phyloP scores from a whole-genome alignment of 495 filamentous ascomycete genomes.

The Penicillium tannophilum region DNA sequence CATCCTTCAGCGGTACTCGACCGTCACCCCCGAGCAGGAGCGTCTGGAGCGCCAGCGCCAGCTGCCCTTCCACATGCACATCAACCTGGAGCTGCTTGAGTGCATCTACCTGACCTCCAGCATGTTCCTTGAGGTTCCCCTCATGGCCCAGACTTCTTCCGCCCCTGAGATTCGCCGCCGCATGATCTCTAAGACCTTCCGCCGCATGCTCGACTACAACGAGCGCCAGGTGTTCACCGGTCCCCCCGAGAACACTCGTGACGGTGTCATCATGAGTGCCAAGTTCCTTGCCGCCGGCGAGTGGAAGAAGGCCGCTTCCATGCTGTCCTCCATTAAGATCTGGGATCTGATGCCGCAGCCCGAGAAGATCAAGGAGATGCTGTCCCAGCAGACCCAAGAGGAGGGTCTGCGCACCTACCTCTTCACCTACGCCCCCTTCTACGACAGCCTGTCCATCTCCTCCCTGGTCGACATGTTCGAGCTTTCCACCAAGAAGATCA shows the following conservation, averaged over 20 bases:
- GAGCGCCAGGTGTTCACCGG: conserved; percentile 99
- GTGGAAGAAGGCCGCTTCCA: conserved; percentile 93
- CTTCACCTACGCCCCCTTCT: conserved; percentile 99
- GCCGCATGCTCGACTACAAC: conserved; percentile 98
- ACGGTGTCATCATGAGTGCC: conserved; percentile 98
- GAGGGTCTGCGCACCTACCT: conserved; percentile 97
- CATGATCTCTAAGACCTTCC: conserved; percentile 99
- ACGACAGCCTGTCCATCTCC: conserved; percentile 87
- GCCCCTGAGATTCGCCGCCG: conserved; percentile 96
- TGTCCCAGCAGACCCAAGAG: conserved; percentile 96
- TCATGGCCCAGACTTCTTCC: conserved; percentile 93
- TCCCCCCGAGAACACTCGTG: conserved; percentile 95
- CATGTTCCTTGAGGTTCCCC: conserved; percentile 97
- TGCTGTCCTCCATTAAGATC: conserved; percentile 97
- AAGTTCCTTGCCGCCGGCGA: conserved; percentile 95
- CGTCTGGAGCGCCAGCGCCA: conserved; percentile 93
- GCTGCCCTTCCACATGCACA: conserved; percentile 99
- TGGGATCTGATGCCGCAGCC: conserved; percentile 93
- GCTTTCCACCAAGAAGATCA: conserved; percentile 82
- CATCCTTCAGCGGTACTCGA: conserved; percentile 93
- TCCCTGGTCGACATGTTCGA: conserved; percentile 95
- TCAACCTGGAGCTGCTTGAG: conserved; percentile 97
- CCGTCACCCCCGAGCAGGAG: conserved; percentile 96
- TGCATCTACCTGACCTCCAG: conserved; percentile 98
- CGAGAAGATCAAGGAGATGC: conserved; percentile 92